These are phyloP conservation scores for Camillea tinctor DNA, from an alignment of 2,329 filamentous ascomycete genomes.

Conservation along the genomic window DNA sequence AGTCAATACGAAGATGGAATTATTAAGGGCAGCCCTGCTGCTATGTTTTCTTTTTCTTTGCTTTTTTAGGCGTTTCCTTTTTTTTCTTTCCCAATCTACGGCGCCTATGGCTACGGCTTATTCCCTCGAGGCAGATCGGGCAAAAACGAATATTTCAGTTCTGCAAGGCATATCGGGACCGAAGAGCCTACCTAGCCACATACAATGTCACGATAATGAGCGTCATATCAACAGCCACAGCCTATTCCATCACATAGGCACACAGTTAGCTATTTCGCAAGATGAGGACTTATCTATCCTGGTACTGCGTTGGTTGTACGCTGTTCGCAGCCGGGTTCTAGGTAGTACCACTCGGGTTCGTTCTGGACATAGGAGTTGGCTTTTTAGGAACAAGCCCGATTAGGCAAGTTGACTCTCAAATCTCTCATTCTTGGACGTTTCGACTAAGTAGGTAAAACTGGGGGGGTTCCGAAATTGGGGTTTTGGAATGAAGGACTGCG, in stretches of 20 bases:
- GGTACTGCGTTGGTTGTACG: constrained; percentile 13
- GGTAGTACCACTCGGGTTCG: constrained; percentile 18
- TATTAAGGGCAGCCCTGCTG: background rate
- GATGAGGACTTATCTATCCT: no score
- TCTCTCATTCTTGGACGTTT: constrained; percentile 29
- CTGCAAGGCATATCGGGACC: background rate
- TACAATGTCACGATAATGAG: background rate
- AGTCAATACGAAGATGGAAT: background rate
- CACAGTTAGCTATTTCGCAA: background rate
- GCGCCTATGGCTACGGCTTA: background rate
- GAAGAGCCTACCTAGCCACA: background rate
- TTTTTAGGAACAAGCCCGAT: constrained; percentile 22
- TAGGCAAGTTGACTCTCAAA: constrained; percentile 26
- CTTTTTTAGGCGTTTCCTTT: background rate
- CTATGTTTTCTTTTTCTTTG: background rate
- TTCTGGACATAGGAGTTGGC: no score
- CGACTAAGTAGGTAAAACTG: constrained; percentile 26
- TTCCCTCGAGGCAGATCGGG: background rate
- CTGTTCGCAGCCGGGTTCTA: constrained; percentile 16
- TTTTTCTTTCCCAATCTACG: background rate
- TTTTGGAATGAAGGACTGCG: constrained; percentile 27
- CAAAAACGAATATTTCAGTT: background rate
- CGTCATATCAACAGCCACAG: no score
- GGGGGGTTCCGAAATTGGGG: constrained; percentile 30
- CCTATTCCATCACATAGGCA: no score